Conservation (phyloP, 1,139 yeast species). For the Arxiozyma telluris region DNA sequence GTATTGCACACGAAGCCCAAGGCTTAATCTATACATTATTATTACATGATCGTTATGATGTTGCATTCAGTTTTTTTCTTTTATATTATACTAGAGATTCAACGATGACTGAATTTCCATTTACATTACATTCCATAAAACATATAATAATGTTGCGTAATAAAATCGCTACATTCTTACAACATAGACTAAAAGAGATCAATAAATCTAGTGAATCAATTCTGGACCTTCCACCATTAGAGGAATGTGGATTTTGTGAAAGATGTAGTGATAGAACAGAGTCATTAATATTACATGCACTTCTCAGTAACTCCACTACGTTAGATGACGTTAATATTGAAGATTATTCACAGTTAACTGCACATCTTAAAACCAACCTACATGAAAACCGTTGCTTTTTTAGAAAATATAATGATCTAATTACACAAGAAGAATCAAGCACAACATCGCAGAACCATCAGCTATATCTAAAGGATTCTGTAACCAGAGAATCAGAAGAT, state of each 20-base stretch:
- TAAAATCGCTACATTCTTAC: constrained; percentile 51
- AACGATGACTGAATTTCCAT: constrained; percentile 48
- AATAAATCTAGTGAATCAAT: constrained; percentile 4
- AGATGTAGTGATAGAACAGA: constrained; percentile 51
- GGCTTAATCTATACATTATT: constrained; percentile 76
- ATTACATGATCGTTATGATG: constrained; percentile 68
- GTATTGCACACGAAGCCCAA: constrained; percentile 74
- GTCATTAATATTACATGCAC: constrained; percentile 63
- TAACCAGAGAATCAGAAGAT: constrained; percentile 45
- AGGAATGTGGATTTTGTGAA: constrained; percentile 53
- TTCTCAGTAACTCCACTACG: constrained; percentile 39
- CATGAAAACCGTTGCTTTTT: constrained; percentile 39
- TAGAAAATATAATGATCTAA: constrained; percentile 60
- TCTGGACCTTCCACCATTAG: constrained; percentile 48
- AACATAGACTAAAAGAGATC: constrained; percentile 37
- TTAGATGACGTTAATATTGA: constrained; percentile 37
- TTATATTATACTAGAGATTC: constrained; percentile 65
- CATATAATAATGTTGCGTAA: constrained; percentile 63
- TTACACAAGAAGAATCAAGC: constrained; percentile 68
- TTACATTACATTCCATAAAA: constrained; percentile 48
- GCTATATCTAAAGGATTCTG: constrained; percentile 50
- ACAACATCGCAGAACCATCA: constrained; percentile 48
- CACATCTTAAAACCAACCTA: constrained; percentile 38
- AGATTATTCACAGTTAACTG: constrained; percentile 41
- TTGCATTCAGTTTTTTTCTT: constrained; percentile 55